Evolutionary conservation across 495 filamentous ascomycete species (phyloP), one percentile per base, ranked within the genome.

Genomic region (Podospora anserina): DNA sequence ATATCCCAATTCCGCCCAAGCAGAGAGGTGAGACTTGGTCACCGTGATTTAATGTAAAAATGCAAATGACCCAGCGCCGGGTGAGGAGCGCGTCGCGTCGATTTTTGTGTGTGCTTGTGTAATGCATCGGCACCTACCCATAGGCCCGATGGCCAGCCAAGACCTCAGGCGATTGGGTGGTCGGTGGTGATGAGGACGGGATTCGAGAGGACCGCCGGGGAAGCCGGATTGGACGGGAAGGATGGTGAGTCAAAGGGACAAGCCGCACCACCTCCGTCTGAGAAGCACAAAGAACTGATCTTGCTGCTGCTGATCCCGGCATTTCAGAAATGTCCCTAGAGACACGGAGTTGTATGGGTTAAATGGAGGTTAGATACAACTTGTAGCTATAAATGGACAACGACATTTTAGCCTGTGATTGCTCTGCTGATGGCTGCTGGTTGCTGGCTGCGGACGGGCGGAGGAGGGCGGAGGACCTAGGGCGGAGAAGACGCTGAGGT

Each of bases 211-310:
- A 13, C 27, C 27, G 27, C 60, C 23, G 28, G 60, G 30, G 60
- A 34, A 16, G 30, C 60, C 30, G 60, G 60, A 62, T 62, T 44
- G 60, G 60, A 34, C 27, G 60, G 27, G 27, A 34, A 34, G 13
- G n/a, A 34, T 27, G 59, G 6, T 39, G 18, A 30, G 32, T 61
- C 26, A 30, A 18, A 26, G 16, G 27, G 61, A 4, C 13, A 39
- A 11, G 27, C 20, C 28, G 26, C 18, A 20, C 20, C 18, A 20
- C 20, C 11, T 44, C 5, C 6, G 39, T 64, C 5, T 56, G 44
- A 23, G 23, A 23, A 23, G 1, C 23, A 64, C n/a, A n/a, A 53
- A 64, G 27, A 27, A 16, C 34, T 2, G 6, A 6, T 5, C 30
- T 32, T 7, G 4, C 4, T 32, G 4, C 30, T 32, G 30, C 4